Conservation (phyloP, 169 alveolate species). For the Plasmodium coatneyi region DNA sequence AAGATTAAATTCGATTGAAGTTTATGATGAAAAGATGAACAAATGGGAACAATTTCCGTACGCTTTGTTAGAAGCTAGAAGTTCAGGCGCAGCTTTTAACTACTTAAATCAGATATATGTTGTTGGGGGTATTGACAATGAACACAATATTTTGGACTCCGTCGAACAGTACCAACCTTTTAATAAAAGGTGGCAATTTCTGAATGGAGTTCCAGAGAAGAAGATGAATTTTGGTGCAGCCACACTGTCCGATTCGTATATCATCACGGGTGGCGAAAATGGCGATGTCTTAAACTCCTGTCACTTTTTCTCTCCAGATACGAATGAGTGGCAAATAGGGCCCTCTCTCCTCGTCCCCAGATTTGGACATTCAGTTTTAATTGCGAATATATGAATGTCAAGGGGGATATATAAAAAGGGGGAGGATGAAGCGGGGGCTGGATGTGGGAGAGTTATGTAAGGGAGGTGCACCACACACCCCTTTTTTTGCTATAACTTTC, state of each 20-base stretch:
- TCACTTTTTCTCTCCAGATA: constrained; percentile 83
- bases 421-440: not conserved
- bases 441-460: not conserved
- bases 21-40: constrained; percentile 89
- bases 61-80: constrained; percentile 88
- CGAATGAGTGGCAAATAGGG: constrained; percentile 84
- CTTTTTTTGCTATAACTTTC: not conserved
- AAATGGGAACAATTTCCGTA: constrained; percentile 87
- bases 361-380: constrained; percentile 83
- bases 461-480: not conserved
- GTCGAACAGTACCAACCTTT: constrained; percentile 85
- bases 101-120: constrained; percentile 82
- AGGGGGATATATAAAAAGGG: not conserved
- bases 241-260: constrained; percentile 77
- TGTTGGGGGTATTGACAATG: constrained; percentile 89
- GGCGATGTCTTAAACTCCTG: constrained; percentile 81
- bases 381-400: constrained; percentile 77
- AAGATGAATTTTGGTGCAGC: constrained; percentile 84
- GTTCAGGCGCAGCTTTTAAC: constrained; percentile 89
- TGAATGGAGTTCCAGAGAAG: constrained; percentile 82
- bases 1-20: constrained; percentile 88
- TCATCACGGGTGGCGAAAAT: constrained; percentile 85
- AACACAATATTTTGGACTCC: constrained; percentile 82
- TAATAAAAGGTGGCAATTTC: constrained; percentile 81
- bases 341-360: constrained; percentile 85